Base-by-base conservation (phyloP, 805 yeast species). In the Myxozyma kluyveri region DNA sequence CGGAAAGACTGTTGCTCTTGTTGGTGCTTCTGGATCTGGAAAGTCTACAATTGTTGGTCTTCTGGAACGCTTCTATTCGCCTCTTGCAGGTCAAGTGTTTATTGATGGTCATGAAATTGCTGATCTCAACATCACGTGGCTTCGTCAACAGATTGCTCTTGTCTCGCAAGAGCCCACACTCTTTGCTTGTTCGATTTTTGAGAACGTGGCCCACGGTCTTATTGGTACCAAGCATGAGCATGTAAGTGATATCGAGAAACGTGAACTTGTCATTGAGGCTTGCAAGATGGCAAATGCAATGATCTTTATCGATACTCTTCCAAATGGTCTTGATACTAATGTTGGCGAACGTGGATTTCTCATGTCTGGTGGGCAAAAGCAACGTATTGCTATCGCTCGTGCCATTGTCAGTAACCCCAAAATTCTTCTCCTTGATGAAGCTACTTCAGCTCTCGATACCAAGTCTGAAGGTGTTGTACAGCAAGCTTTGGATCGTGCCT, bases 1-100 rank as follows among this genome's bases (percentile, higher is more conserved):
- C 2, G 96, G 96, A 6, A 69, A 81, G 62, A 88, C 86, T 61
- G 91, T 88, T 36, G 96, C 96, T 10, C 79, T 88, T 59, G 96
- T 88, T 19, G 96, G 96, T 1, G 84, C 95, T 89, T 2, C 83
- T 86, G 22, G 96, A 9, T 61, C 66, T 6, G 89, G 40, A 67
- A 73, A 4, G 47, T 56, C 62, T 49, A 62, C 65, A 0, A 74
- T 82, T 14, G 72, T 81, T 2, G 84, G 81, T 60, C 66, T 82
- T 23, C 67, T 82, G 21, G 70, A 82, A 54, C 69, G 86, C 41
- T 80, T 80, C 61, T 82, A 82, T 61, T 82, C 79, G 53, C 82
- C 84, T 3, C 56, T 65, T 3, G 57, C 66, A 0, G 86, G 87
- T 14, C 59, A 64, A 3, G 73, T 82, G 4, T 40, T 66, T 1